These are phyloP conservation scores for Kodamaea kakaduensis DNA, from an alignment of 805 yeast genomes.

Conservation along the genomic window DNA sequence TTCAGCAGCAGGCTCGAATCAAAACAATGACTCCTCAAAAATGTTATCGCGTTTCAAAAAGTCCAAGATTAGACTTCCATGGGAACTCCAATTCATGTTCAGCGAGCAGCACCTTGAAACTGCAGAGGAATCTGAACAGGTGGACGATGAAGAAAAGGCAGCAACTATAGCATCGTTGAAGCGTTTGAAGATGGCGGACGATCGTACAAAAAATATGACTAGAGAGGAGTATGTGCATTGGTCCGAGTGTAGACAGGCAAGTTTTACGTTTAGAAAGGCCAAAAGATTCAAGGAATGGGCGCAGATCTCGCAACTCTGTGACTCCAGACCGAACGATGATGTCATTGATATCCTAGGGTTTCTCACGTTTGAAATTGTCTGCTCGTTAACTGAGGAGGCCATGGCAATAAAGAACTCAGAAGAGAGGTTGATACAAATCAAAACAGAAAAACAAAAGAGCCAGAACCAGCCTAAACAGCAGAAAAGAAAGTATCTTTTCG, in stretches of 20 bases:
- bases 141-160: slow-evolving; percentile 86
- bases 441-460: slow-evolving; percentile 15
- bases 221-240: slow-evolving; percentile 97
- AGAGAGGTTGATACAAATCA: slow-evolving; percentile 41
- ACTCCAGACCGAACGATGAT: slow-evolving; percentile 91
- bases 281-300: slow-evolving; percentile 97
- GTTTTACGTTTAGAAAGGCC: slow-evolving; percentile 92
- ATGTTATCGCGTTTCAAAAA: slow-evolving; percentile 56
- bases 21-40: slow-evolving; percentile 34
- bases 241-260: slow-evolving; percentile 98
- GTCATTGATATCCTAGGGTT: slow-evolving; percentile 94
- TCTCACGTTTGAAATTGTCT: slow-evolving; percentile 93
- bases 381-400: slow-evolving; percentile 90
- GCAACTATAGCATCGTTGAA: slow-evolving; percentile 86
- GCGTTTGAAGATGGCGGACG: slow-evolving; percentile 88
- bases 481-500: slow-evolving; percentile 60
- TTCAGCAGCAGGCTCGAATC: slow-evolving; percentile 32
- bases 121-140: slow-evolving; percentile 52
- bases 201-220: slow-evolving; percentile 89
- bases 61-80: slow-evolving; percentile 79
- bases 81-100: slow-evolving; percentile 95
- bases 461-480: slow-evolving; percentile 30
- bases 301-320: slow-evolving; percentile 76
- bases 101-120: slow-evolving; percentile 81
- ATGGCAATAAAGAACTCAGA: slow-evolving; percentile 71